phyloP scores from a whole-genome alignment of 108 stramenopile genomes.

The Skeletonema costatum region DNA sequence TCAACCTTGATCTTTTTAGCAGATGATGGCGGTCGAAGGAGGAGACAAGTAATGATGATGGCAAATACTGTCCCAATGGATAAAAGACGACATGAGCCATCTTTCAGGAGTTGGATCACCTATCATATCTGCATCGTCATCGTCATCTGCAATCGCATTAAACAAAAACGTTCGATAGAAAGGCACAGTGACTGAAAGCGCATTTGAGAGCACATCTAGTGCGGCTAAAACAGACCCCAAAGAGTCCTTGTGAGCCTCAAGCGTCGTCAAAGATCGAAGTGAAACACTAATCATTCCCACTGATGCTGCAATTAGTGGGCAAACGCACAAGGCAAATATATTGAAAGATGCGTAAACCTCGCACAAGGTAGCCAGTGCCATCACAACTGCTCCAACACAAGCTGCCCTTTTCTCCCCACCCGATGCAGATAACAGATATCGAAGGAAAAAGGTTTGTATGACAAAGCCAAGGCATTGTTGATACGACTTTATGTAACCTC shows the following conservation, averaged over 20 bases:
- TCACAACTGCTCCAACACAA: conserved; percentile 39
- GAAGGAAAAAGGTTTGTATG: conserved; percentile 60
- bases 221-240: conserved; percentile 80
- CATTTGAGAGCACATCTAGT: conserved; percentile 77
- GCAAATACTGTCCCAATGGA: conserved; percentile 69
- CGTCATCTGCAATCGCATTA: conserved; percentile 2
- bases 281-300: conserved; percentile 55
- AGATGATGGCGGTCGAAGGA: conserved; percentile 2
- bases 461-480: conserved; percentile 59
- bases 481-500: conserved; percentile 77
- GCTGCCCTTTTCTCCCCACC: conserved; percentile 63
- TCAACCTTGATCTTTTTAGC: background rate
- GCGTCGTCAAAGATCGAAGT: conserved; percentile 65
- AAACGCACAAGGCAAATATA: conserved; percentile 48
- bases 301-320: conserved; percentile 59
- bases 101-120: conserved; percentile 75
- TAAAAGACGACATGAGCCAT: conserved; percentile 59
- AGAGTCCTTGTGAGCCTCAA: conserved; percentile 64
- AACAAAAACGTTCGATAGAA: conserved; percentile 80
- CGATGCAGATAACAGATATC: conserved; percentile 33
- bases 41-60: conserved; percentile 30
- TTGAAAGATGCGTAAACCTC: conserved; percentile 42
- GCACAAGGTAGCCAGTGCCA: conserved; percentile 58
- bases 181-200: conserved; percentile 71
- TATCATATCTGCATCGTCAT: conserved; percentile 46